Conservation (phyloP, 2,329 filamentous ascomycete species). For the Fusarium sambucinum region DNA sequence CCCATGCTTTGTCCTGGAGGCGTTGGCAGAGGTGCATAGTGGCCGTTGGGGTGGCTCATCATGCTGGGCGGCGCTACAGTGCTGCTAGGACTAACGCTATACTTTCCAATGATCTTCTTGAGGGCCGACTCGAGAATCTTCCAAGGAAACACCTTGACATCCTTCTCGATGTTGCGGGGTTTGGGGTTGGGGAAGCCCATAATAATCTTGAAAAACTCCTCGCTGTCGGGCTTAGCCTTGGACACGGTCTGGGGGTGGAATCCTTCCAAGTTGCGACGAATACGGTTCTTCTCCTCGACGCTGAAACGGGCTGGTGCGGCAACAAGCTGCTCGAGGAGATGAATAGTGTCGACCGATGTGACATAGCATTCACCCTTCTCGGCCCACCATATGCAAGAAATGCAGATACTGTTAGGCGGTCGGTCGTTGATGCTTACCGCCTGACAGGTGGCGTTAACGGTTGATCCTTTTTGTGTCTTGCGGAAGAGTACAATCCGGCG, state of each 20-base stretch:
- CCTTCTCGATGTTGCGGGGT: constrained; percentile 97
- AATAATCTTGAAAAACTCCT: constrained; percentile 98
- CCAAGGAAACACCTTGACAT: constrained; percentile 99
- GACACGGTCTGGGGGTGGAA: constrained; percentile 94
- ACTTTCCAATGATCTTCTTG: constrained; percentile 99
- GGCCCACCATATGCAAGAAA: constrained; percentile 98
- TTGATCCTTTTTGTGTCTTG: constrained; percentile 83
- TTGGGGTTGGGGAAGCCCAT: constrained; percentile 98
- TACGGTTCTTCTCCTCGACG: constrained; percentile 98
- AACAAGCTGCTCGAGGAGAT: constrained; percentile 91
- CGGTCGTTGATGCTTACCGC: constrained; percentile 83
- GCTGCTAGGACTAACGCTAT: constrained; percentile 67
- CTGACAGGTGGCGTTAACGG: constrained; percentile 83
- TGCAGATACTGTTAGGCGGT: constrained; percentile 86
- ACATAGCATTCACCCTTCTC: constrained; percentile 92
- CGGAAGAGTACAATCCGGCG: constrained; percentile 90
- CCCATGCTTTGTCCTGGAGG: constrained; percentile 56
- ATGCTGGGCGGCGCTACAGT: constrained; percentile 56
- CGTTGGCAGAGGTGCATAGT: constrained; percentile 62
- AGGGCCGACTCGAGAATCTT: constrained; percentile 86
- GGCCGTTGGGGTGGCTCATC: constrained; percentile 55
- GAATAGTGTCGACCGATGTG: constrained; percentile 96
- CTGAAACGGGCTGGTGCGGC: constrained; percentile 81
- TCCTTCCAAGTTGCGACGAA: constrained; percentile 93
- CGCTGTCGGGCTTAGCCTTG: constrained; percentile 90